Base-by-base conservation (phyloP, 192 early-diverging fungal species). In the Neocallimastix lanati region DNA sequence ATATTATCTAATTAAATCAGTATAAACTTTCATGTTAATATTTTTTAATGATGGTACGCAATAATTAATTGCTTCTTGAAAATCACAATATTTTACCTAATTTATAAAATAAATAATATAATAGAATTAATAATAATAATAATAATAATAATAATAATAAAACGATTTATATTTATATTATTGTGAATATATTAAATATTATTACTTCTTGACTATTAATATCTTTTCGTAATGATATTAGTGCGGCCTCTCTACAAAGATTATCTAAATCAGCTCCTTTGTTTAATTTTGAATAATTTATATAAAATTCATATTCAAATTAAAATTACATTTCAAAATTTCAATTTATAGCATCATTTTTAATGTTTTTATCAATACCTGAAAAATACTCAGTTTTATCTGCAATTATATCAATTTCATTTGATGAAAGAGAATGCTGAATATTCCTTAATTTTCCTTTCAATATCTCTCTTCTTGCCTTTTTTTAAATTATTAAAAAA, bases 221-320 rank as follows among this genome's bases (percentile, higher is more conserved):
- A 50, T 50, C 27, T 21, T 37, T 28, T 79, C 80, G 28, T 78
- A 77, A 67, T 27, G 28, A 35, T 6, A 76, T 21, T 28, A 36
- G 18, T 28, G 93, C 94, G 0, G 95, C 93, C 78, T 96, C 94
- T 30, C 93, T 90, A 79, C 93, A 94, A 28, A 94, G 77, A 82
- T 93, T 94, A 79, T 94, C 93, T 36, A 96, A 80, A 81, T 95
- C 92, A 12, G 93, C 94, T 28, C 93, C 93, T 90, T 84, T 80
- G 83, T 27, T 40, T 30, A 13, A 29, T 50, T n/a, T n/a, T n/a
- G n/a, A n/a, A n/a, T n/a, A n/a, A n/a, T n/a, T n/a, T n/a, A n/a
- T n/a, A n/a, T n/a, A n/a, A n/a, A n/a, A n/a, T n/a, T n/a, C n/a
- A n/a, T n/a, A n/a, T n/a, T n/a, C n/a, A n/a, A n/a, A n/a, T n/a